phyloP scores from a whole-genome alignment of 768 basidiomycete species.

The Trametes cinnabarina region DNA sequence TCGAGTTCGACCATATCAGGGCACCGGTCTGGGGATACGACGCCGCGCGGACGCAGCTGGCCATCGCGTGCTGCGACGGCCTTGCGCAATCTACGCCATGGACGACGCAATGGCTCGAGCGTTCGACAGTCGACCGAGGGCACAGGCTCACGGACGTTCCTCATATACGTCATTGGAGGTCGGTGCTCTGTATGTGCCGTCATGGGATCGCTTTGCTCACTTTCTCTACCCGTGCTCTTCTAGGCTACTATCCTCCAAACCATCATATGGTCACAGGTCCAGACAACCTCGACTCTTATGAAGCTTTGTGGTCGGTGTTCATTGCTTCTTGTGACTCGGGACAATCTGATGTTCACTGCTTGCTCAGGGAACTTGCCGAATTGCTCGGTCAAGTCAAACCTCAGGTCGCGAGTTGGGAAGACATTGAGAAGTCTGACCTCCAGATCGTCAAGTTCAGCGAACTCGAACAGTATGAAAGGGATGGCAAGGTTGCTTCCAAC shows the following conservation, averaged over 20 bases:
- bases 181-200: conserved; percentile 20
- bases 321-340: background rate
- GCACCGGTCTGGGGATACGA: background rate
- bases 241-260: conserved; percentile 90
- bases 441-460: conserved; percentile 57
- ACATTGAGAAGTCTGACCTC: conserved; percentile 82
- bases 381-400: conserved; percentile 81
- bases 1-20: background rate
- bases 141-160: conserved; percentile 64
- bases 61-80: conserved; percentile 63
- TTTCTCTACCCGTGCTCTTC: background rate
- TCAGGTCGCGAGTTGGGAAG: conserved; percentile 76
- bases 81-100: conserved; percentile 46
- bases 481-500: conserved; percentile 68
- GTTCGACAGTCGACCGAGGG: conserved; percentile 22
- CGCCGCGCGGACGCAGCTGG: conserved; percentile 45
- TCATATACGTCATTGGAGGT: conserved; percentile 91
- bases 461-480: conserved; percentile 51
- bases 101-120: conserved; percentile 21
- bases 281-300: conserved; percentile 73
- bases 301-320: conserved; percentile 63
- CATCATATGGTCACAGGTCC: conserved; percentile 85
- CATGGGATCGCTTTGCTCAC: background rate
- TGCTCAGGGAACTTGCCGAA: conserved; percentile 72
- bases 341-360: background rate